A percentile compares a stretch with the other conserved stretches of the same genome.
Evolutionary conservation across 1,284 basidiomycete species (phyloP).

Genomic region (Ustilago curta): DNA sequence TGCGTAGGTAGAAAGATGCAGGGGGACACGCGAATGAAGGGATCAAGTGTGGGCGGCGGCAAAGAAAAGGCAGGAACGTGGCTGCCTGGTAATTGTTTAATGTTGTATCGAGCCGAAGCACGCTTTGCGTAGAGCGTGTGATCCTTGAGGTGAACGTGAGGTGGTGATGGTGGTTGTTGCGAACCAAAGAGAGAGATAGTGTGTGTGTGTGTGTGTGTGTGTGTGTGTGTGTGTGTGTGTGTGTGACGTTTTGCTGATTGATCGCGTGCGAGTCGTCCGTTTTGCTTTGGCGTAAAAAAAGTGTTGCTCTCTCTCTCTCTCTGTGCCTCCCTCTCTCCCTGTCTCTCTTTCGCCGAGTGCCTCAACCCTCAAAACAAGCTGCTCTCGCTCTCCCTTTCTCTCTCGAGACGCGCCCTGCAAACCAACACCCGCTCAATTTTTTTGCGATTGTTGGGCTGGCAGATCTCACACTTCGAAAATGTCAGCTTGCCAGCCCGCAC

Average conservation of each 20-base stretch:
- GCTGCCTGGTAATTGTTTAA: neutral
- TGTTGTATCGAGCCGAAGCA: neutral
- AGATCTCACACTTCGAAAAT: neutral
- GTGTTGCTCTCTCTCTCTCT: conserved; percentile 23
- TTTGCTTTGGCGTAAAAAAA: neutral
- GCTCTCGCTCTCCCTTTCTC: neutral
- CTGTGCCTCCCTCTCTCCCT: no score
- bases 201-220: neutral
- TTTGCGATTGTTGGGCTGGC: neutral
- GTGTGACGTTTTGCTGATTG: conserved; percentile 8
- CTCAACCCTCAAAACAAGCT: conserved; percentile 36
- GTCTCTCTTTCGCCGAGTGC: neutral
- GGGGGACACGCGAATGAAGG: neutral
- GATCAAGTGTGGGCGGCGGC: conserved; percentile 1
- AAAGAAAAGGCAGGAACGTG: neutral
- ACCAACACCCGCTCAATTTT: conserved; percentile 5
- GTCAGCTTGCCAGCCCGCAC: neutral
- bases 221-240: neutral
- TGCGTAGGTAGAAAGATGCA: neutral
- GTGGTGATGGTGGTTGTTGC: conserved; percentile 6
- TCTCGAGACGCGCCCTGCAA: conserved; percentile 25
- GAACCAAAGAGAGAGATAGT: neutral
- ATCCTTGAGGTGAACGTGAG: conserved; percentile 17
- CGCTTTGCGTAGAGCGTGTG: neutral
- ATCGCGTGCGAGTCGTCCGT: conserved; percentile 13